Conservation (phyloP, 495 filamentous ascomycete species). For the Trypethelium eluteriae region DNA sequence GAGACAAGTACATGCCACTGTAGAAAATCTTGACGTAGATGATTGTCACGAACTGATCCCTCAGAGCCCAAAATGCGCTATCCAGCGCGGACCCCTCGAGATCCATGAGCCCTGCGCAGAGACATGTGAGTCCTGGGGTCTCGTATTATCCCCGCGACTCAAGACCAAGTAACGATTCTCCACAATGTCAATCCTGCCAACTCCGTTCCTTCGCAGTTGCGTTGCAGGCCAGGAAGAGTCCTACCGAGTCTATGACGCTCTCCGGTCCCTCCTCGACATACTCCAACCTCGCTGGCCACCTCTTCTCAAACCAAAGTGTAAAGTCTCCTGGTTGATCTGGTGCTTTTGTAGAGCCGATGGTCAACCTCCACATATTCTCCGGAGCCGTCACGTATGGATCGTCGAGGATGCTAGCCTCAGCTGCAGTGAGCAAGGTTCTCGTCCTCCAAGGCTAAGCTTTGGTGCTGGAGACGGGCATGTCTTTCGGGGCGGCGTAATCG, state of each 20-base stretch:
- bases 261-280: slow-evolving; percentile 47
- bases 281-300: slow-evolving; percentile 68
- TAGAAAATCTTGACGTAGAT: slow-evolving; percentile 69
- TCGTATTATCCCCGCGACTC: slow-evolving; percentile 93
- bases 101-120: slow-evolving; percentile 71
- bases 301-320: slow-evolving; percentile 75
- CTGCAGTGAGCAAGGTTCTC: slow-evolving; percentile 87
- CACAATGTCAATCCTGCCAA: slow-evolving; percentile 88
- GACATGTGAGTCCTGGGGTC: slow-evolving; percentile 62
- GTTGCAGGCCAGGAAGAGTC: slow-evolving; percentile 75
- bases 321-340: slow-evolving; percentile 71
- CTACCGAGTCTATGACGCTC: slow-evolving; percentile 63
- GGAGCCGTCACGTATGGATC: slow-evolving; percentile 60
- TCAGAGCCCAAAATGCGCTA: slow-evolving; percentile 70
- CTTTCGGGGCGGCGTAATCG: slow-evolving; percentile 68
- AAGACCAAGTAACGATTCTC: slow-evolving; percentile 82
- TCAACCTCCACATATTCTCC: slow-evolving; percentile 78
- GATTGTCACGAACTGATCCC: slow-evolving; percentile 68
- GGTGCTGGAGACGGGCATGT: slow-evolving; percentile 79
- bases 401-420: slow-evolving; percentile 78
- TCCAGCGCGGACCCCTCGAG: slow-evolving; percentile 82
- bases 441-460: slow-evolving; percentile 85
- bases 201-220: slow-evolving; percentile 68
- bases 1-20: slow-evolving; percentile 77
- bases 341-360: slow-evolving; percentile 65